Percentiles rank a stretch among this genome's conserved stretches.
Evolutionary conservation across 2,329 filamentous ascomycete species (phyloP).

Genomic region (Beauveria asiatica): DNA sequence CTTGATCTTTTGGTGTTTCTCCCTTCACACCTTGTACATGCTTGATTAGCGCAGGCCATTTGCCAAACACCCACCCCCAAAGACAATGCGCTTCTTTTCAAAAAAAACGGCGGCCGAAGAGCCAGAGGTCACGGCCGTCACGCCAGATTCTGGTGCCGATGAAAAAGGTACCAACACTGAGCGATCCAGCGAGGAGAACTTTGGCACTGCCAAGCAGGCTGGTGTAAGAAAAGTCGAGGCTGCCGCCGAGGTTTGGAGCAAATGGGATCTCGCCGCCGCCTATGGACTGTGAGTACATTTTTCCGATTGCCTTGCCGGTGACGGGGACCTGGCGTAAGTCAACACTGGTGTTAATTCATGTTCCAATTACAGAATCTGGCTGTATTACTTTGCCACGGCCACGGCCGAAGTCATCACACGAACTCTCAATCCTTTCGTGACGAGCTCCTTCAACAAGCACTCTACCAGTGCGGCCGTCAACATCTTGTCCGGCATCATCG

Average conservation of each 20-base stretch:
- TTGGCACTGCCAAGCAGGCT: constrained; percentile 31
- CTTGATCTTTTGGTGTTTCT: too few species aligned
- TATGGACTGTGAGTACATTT: constrained; percentile 32
- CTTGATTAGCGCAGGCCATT: background rate
- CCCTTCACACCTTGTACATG: too few species aligned
- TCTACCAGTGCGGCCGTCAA: constrained; percentile 44
- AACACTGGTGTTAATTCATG: background rate
- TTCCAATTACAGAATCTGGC: constrained; percentile 26
- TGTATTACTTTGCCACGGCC: constrained; percentile 31
- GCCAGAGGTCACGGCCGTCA: constrained; percentile 17
- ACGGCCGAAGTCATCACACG: constrained; percentile 29
- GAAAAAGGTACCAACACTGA: constrained; percentile 12
- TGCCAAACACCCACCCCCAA: too few species aligned
- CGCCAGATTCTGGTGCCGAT: background rate
- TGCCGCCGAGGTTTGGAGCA: constrained; percentile 29
- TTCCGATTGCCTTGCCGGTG: background rate
- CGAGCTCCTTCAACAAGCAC: constrained; percentile 42
- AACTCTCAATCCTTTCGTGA: constrained; percentile 39
- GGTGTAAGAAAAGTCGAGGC: constrained; percentile 43
- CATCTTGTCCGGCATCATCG: constrained; percentile 46
- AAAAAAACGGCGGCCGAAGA: background rate
- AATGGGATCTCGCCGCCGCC: constrained; percentile 35
- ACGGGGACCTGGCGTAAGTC: background rate
- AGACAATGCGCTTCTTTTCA: constrained; percentile 1
- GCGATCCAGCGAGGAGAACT: constrained; percentile 23